Conservation (phyloP, 1,284 basidiomycete genomes). For the Puccinia hordei region DNA sequence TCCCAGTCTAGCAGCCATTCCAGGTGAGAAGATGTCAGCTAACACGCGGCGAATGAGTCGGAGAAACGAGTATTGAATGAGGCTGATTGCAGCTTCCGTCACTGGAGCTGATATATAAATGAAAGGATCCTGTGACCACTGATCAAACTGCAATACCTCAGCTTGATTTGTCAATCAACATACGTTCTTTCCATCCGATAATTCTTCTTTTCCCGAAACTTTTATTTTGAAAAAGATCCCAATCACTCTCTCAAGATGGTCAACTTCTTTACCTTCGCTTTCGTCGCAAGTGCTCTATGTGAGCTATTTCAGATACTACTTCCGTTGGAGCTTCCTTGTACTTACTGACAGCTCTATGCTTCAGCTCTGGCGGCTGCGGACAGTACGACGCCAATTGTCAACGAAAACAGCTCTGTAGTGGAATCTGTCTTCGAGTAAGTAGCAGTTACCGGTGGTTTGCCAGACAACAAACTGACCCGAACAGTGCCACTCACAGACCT, state of each 20-base stretch:
- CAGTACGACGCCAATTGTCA: neutral
- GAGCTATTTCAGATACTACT: neutral
- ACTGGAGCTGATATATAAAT: neutral
- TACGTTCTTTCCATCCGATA: neutral
- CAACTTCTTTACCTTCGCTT: neutral
- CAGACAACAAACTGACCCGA: too few species aligned
- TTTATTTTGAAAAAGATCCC: neutral
- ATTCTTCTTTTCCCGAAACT: neutral
- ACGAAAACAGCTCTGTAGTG: too few species aligned
- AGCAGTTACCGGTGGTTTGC: too few species aligned
- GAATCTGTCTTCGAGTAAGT: neutral
- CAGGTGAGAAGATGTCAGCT: neutral
- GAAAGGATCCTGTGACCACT: neutral
- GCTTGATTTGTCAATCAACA: neutral
- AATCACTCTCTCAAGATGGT: conserved; percentile 9
- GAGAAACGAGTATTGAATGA: neutral
- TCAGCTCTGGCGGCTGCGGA: neutral
- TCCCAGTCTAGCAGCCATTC: too few species aligned
- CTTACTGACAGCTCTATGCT: neutral
- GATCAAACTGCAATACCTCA: neutral
- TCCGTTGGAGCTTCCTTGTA: neutral
- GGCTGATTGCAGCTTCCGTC: neutral
- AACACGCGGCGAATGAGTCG: neutral
- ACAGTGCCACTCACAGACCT: neutral
- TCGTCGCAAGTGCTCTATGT: conserved; percentile 8